phyloP scores from a whole-genome alignment of 768 basidiomycete genomes.

The Butyriboletus loyo region DNA sequence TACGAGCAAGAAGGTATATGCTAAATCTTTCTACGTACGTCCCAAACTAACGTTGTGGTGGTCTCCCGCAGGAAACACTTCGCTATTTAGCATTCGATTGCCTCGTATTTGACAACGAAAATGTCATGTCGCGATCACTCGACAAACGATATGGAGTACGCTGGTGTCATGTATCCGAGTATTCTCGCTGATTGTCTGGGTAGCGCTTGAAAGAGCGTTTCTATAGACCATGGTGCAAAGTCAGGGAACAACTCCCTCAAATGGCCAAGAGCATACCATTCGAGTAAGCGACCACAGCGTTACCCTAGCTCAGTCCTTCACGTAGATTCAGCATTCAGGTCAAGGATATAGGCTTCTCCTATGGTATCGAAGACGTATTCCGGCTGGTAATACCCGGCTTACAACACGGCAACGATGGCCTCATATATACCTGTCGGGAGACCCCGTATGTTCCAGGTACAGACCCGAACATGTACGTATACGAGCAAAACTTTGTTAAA shows the following conservation, averaged over 20 bases:
- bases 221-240: conserved; percentile 72
- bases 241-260: conserved; percentile 65
- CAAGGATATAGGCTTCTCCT: conserved; percentile 85
- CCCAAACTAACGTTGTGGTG: neutral
- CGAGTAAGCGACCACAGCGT: conserved; percentile 52
- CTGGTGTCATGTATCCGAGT: conserved; percentile 6
- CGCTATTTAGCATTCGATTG: conserved; percentile 92
- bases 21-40: neutral
- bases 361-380: conserved; percentile 85
- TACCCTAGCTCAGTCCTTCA: conserved; percentile 5
- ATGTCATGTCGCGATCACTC: conserved; percentile 80
- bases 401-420: conserved; percentile 91
- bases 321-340: conserved; percentile 64
- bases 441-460: conserved; percentile 81
- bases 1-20: conserved; percentile 59
- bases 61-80: conserved; percentile 59
- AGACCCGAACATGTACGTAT: conserved; percentile 87
- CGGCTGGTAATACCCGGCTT: conserved; percentile 76
- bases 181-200: conserved; percentile 2
- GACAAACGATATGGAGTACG: conserved; percentile 89
- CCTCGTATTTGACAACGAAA: conserved; percentile 79
- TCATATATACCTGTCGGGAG: conserved; percentile 92
- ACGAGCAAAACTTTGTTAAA: conserved; percentile 40
- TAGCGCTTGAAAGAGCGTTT: conserved; percentile 73
- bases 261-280: conserved; percentile 70